Evolutionary conservation across 371 early-diverging fungal species (phyloP), one percentile per base, ranked within the genome.

Genomic region (Syncephalastrum monosporum): DNA sequence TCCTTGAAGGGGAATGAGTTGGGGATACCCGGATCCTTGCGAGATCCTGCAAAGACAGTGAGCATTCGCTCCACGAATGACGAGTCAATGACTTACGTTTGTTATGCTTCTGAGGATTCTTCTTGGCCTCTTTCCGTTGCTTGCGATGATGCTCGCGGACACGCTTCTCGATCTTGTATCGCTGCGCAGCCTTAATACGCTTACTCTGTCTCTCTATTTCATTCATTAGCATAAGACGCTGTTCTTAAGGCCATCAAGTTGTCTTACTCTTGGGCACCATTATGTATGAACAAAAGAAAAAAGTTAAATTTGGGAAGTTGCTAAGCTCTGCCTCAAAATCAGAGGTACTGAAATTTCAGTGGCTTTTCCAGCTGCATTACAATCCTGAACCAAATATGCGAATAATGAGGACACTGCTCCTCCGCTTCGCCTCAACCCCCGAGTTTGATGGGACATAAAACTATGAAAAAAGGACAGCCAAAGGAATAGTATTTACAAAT

Each of bases 81-180:
- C 27, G 19, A 27, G 45, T 24, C 41, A 45, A 42, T 7, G 5
- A 12, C 16, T 3, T 14, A 7, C 1, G 56, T 77, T 65, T 77
- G 81, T 80, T 81, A 47, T 74, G 65, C n/a, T 56, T 55, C 12
- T 67, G 60, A 8, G 91, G 90, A 60, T 86, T 87, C 57, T 78
- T 81, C 68, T 79, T 90, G 41, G 88, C 82, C 33, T 81, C 87
- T 71, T 82, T 88, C 46, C 84, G 73, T 59, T 75, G 74, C 65
- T 94, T 93, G 55, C 91, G 71, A 57, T 87, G 81, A 69, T 88
- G 86, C 59, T 94, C 92, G 48, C 72, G 72, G 46, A 91, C 88
- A 68, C 82, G 83, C 61, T 82, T 83, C 59, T 80, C 69, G 63
- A 90, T 92, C 75, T 89, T 91, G 79, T 91, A 90, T 63, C 81